phyloP scores from a whole-genome alignment of 2,329 filamentous ascomycete genomes.

The Zymoseptoria pseudotritici region DNA sequence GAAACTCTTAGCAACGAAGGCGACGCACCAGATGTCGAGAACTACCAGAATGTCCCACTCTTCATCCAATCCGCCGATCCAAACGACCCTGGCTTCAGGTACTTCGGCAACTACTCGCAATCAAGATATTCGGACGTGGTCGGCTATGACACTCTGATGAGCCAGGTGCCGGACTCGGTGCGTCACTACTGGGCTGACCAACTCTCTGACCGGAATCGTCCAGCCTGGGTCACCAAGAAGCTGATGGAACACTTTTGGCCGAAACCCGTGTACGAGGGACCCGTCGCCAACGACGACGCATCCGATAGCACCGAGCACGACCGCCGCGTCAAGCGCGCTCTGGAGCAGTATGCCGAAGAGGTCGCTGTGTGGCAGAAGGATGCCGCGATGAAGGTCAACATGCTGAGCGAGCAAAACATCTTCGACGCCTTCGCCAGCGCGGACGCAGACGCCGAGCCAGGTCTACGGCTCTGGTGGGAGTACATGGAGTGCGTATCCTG shows the following conservation, averaged over 20 bases:
- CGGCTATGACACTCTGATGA: constrained; percentile 35
- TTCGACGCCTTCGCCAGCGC: constrained; percentile 35
- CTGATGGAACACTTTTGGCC: constrained; percentile 39
- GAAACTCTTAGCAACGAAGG: constrained; percentile 23
- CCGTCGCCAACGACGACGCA: constrained; percentile 20
- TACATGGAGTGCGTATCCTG: constrained; percentile 40
- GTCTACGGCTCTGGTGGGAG: constrained; percentile 42
- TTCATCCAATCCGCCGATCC: constrained; percentile 29
- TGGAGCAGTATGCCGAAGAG: constrained; percentile 30
- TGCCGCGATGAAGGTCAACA: constrained; percentile 27
- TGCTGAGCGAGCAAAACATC: constrained; percentile 33
- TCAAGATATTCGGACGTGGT: constrained; percentile 38
- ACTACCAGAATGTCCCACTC: constrained; percentile 35
- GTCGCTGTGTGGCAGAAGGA: constrained; percentile 37
- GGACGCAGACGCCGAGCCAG: constrained; percentile 34
- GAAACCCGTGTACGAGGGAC: constrained; percentile 34
- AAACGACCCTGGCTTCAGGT: constrained; percentile 28
- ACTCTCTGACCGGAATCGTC: constrained; percentile 30
- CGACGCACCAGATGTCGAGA: constrained; percentile 12
- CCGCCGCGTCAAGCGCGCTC: constrained; percentile 24
- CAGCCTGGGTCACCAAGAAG: constrained; percentile 36
- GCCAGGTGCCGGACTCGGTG: constrained; percentile 32
- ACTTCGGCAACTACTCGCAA: constrained; percentile 42
- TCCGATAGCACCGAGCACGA: constrained; percentile 12
- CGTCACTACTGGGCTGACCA: constrained; percentile 33